Conservation (phyloP, 176 grass and related monocot species). For the Triticum dicoccoides region DNA sequence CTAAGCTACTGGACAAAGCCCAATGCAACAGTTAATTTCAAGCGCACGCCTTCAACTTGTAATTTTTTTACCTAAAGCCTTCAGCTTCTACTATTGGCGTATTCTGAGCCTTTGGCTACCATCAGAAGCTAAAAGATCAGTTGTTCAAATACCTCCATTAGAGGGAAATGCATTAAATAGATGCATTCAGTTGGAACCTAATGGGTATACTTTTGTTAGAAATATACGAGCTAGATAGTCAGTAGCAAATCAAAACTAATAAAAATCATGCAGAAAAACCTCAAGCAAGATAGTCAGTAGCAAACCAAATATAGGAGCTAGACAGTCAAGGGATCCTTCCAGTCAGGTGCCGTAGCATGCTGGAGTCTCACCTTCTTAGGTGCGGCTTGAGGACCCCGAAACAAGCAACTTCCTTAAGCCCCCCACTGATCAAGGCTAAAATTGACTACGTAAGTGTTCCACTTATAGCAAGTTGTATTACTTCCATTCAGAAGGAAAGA, state of each 20-base stretch:
- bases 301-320: too few species aligned
- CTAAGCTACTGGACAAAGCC: background rate
- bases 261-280: background rate
- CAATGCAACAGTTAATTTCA: background rate
- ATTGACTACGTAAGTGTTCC: too few species aligned
- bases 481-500: too few species aligned
- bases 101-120: background rate
- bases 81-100: background rate
- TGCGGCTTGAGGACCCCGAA: too few species aligned
- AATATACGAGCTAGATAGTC: background rate
- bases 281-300: background rate
- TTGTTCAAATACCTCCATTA: background rate
- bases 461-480: too few species aligned
- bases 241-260: background rate
- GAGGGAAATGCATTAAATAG: background rate
- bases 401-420: too few species aligned
- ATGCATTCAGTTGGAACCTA: background rate
- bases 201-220: background rate
- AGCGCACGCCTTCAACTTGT: background rate
- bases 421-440: too few species aligned
- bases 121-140: background rate
- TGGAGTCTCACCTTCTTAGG: too few species aligned
- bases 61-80: background rate
- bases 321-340: too few species aligned
- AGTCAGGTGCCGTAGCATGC: too few species aligned